Evolutionary conservation across 2,329 filamentous ascomycete species (phyloP).

Genomic region (Shiraia bambusicola): DNA sequence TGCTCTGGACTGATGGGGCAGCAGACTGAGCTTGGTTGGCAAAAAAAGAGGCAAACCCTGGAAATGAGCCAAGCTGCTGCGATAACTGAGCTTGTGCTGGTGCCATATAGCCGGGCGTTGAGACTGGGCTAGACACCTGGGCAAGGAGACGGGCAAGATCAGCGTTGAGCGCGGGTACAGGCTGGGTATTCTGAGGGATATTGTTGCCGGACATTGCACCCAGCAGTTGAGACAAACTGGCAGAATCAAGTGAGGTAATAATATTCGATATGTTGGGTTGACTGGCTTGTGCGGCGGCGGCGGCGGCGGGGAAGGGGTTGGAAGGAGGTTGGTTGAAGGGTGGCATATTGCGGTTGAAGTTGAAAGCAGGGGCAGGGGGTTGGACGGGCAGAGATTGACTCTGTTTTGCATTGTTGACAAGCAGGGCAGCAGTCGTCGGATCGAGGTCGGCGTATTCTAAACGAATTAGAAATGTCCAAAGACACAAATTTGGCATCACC

Average conservation of each 20-base stretch:
- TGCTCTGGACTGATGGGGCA: constrained; percentile 35
- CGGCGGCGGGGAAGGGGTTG: constrained; percentile 41
- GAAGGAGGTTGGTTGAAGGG: constrained; percentile 36
- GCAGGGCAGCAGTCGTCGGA: constrained; percentile 73
- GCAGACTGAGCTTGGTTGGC: constrained; percentile 24
- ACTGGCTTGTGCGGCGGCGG: constrained; percentile 33
- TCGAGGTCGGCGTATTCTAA: constrained; percentile 81
- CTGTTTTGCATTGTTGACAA: constrained; percentile 72
- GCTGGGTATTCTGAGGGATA: constrained; percentile 45
- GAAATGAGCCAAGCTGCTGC: constrained; percentile 34
- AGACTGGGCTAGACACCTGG: constrained; percentile 30
- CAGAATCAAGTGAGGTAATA: constrained; percentile 68
- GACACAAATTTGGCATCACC: constrained; percentile 16
- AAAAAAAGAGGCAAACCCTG: constrained; percentile 34
- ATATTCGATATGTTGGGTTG: constrained; percentile 61
- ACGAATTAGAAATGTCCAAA: constrained; percentile 19
- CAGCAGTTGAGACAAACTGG: constrained; percentile 69
- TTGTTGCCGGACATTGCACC: constrained; percentile 54
- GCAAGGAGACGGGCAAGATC: constrained; percentile 45
- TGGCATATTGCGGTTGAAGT: constrained; percentile 34
- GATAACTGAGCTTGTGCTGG: constrained; percentile 22
- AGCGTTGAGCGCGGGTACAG: constrained; percentile 33
- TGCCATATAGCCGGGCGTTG: constrained; percentile 24
- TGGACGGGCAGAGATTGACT: constrained; percentile 39
- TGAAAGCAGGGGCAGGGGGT: constrained; percentile 33